A percentile compares a stretch with the other conserved stretches of the same genome.
phyloP scores from a whole-genome alignment of 352 stramenopile genomes.

The Phytophthora pluvialis region DNA sequence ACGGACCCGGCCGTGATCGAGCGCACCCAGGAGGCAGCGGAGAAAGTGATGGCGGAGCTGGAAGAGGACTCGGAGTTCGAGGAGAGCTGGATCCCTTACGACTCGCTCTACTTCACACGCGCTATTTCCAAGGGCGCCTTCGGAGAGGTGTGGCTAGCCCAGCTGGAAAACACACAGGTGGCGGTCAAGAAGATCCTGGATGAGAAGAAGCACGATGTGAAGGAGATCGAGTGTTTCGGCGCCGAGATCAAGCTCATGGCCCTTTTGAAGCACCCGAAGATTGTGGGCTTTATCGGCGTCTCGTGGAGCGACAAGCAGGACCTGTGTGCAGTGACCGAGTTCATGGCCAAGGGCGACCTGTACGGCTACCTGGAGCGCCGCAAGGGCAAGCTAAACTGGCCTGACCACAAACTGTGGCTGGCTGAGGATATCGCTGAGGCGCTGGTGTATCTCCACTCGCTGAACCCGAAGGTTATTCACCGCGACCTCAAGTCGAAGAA shows the following conservation, averaged over 20 bases:
- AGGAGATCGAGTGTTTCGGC: slow-evolving; percentile 80
- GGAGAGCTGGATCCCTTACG: slow-evolving; percentile 66
- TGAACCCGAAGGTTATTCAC: slow-evolving; percentile 85
- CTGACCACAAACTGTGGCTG: slow-evolving; percentile 41
- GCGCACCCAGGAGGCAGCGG: slow-evolving; percentile 46
- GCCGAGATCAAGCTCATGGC: slow-evolving; percentile 63
- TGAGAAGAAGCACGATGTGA: slow-evolving; percentile 81
- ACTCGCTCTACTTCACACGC: slow-evolving; percentile 79
- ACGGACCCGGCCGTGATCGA: slow-evolving; percentile 34
- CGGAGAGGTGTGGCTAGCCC: slow-evolving; percentile 82
- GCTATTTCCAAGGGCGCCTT: slow-evolving; percentile 81
- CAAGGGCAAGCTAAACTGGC: slow-evolving; percentile 39
- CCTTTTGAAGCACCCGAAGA: slow-evolving; percentile 56
- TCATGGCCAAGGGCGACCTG: slow-evolving; percentile 58
- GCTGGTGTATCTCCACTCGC: slow-evolving; percentile 82
- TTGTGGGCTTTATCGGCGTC: slow-evolving; percentile 54
- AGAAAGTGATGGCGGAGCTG: slow-evolving; percentile 69
- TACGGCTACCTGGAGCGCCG: slow-evolving; percentile 42
- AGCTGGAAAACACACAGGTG: slow-evolving; percentile 81
- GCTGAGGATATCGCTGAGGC: slow-evolving; percentile 74
- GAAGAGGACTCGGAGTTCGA: slow-evolving; percentile 61
- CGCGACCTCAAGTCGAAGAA: slow-evolving; percentile 87
- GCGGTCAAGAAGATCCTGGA: slow-evolving; percentile 85
- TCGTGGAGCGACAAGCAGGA: slow-evolving; percentile 59
- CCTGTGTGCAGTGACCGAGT: slow-evolving; percentile 59